phyloP scores from a whole-genome alignment of 306 rosid species.

The Lupinus albus region DNA sequence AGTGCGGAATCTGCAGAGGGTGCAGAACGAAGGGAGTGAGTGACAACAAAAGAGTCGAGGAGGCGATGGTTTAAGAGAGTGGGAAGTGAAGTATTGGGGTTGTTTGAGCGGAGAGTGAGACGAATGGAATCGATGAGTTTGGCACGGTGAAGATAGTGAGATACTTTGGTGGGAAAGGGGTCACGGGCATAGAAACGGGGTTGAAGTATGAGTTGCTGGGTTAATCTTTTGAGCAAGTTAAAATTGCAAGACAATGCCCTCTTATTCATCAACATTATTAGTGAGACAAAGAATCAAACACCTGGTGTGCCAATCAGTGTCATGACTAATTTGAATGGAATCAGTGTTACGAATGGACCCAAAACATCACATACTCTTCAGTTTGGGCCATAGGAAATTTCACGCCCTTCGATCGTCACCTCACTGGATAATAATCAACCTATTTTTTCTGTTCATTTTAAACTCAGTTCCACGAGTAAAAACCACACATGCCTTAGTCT shows the following conservation, averaged over 20 bases:
- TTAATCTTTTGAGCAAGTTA: conserved; percentile 37
- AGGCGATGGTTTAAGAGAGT: conserved; percentile 51
- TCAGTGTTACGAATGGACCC: too few species aligned
- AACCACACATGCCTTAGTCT: too few species aligned
- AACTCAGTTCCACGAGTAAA: too few species aligned
- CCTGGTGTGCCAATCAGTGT: too few species aligned
- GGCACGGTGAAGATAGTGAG: conserved; percentile 79
- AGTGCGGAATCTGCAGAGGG: conserved; percentile 78
- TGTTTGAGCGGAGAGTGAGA: conserved; percentile 56
- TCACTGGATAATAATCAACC: too few species aligned
- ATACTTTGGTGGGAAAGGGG: conserved; percentile 67
- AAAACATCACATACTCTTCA: too few species aligned
- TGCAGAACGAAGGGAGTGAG: conserved; percentile 73
- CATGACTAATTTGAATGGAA: too few species aligned
- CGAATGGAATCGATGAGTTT: conserved; percentile 76
- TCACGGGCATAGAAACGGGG: conserved; percentile 54
- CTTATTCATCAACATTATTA: conserved; percentile 33
- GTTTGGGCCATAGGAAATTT: too few species aligned
- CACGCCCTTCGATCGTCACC: too few species aligned
- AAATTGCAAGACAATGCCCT: conserved; percentile 34
- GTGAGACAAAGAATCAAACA: conserved; percentile 49
- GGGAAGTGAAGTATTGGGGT: conserved; percentile 55
- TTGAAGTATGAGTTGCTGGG: conserved; percentile 43
- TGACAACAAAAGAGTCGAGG: conserved; percentile 65
- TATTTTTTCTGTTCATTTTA: too few species aligned